Evolutionary conservation across 495 filamentous ascomycete genomes (phyloP), one percentile per base, ranked within the genome.

Genomic region (Lasiosphaeria miniovina): DNA sequence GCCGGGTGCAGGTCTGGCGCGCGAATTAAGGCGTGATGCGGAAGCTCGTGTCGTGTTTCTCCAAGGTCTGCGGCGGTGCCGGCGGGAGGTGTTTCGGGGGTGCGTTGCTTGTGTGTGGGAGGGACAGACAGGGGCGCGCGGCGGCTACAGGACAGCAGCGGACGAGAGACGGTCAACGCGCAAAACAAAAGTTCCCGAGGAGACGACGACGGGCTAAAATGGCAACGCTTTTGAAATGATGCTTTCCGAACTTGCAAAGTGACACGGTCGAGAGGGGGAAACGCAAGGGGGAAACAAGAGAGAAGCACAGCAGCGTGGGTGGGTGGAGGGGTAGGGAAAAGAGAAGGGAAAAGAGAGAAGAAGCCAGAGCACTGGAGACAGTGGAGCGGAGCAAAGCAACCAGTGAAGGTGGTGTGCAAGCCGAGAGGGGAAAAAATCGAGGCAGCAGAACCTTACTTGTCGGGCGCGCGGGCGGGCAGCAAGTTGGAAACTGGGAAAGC

Each of bases 121-220:
- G 24, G 24, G 24, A 24, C 24, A 24, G 24, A 24, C 24, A 24
- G 24, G 24, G 24, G 24, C 24, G 24, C 24, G 24, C 24, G 24
- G 24, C 24, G 24, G 2, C 24, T 0, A 24, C 24, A 24, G 24
- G 24, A 24, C 24, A 24, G 24, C 24, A 24, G 24, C 24, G 24
- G 24, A 24, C 24, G 24, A 65, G 68, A 63, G 65, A 67, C 61
- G 69, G 71, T 77, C 71, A 76, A 74, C 72, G 66, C 71, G 59
- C 69, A 73, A 68, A 72, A 60, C 59, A 40, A 57, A 62, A 60
- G 63, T 56, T 24, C 24, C 24, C 24, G 24, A 24, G 24, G 24
- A 24, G 24, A 59, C 58, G 45, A 63, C 7, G 60, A 58, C 36
- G 56, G 65, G 48, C 63, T 66, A 61, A 65, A 61, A 61, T 65